These are phyloP conservation scores for Arthrobotrys sinensis DNA, from an alignment of 2,329 filamentous ascomycete genomes.

Conservation along the genomic window DNA sequence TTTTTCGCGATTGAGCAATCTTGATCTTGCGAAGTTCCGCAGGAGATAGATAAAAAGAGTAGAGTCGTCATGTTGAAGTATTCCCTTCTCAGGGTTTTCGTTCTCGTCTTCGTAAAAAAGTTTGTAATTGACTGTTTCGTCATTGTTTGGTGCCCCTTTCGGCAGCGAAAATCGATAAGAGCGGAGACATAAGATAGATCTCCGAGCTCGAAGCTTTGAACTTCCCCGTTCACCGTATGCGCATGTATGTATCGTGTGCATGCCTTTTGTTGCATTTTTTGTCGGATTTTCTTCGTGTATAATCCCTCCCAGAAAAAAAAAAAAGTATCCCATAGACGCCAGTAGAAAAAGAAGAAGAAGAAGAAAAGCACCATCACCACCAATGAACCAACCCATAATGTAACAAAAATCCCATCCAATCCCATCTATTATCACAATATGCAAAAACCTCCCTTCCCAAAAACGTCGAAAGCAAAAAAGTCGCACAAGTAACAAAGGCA, in stretches of 20 bases:
- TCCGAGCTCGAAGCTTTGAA: not conserved
- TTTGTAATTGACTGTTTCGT: not conserved
- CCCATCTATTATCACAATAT: conserved; percentile 24
- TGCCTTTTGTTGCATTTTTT: conserved; percentile 28
- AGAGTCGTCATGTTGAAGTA: conserved; percentile 10
- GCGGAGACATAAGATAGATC: not conserved
- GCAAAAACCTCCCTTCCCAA: conserved; percentile 8
- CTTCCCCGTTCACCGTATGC: not conserved
- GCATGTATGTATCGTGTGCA: conserved; percentile 57
- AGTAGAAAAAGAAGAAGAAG: not conserved
- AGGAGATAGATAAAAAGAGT: not conserved
- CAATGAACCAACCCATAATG: conserved; percentile 16
- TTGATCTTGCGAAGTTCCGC: not conserved
- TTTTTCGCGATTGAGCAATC: too few species aligned
- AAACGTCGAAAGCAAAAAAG: conserved; percentile 40
- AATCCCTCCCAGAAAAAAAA: not conserved
- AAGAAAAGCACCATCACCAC: not conserved
- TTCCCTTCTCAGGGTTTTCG: conserved; percentile 23
- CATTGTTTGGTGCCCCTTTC: conserved; percentile 12
- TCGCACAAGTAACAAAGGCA: conserved; percentile 46
- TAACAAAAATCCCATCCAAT: conserved; percentile 16
- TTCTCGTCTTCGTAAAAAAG: not conserved
- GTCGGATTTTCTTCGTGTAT: conserved; percentile 18
- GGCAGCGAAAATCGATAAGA: conserved; percentile 8
- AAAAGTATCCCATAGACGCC: conserved; percentile 5